Evolutionary conservation across 768 basidiomycete genomes (phyloP).

Genomic region (Cyathus striatus): DNA sequence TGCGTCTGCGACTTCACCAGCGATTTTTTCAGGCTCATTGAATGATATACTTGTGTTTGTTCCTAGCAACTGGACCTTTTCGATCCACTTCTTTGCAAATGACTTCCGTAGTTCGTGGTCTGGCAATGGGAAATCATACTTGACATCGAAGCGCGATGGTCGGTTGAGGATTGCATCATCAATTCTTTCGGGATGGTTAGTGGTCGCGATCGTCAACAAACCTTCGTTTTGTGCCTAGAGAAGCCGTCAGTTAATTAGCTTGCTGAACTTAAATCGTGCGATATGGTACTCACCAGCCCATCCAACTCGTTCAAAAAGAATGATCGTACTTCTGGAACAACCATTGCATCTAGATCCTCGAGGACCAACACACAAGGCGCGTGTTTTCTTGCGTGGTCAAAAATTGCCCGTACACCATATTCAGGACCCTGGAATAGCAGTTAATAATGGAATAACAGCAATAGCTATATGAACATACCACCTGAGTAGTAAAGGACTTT

Average conservation of each 20-base stretch:
- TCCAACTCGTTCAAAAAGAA: background rate
- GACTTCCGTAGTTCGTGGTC: background rate
- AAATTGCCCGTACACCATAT: background rate
- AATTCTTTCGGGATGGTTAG: background rate
- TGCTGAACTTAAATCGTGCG: too few species aligned
- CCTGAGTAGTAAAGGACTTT: background rate
- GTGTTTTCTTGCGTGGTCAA: background rate
- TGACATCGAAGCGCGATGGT: background rate
- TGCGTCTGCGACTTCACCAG: background rate
- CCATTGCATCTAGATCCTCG: conserved; percentile 1
- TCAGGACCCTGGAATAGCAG: background rate
- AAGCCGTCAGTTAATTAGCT: too few species aligned
- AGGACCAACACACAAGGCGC: background rate
- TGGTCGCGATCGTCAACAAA: background rate
- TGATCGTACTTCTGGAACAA: background rate
- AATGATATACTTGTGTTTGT: background rate
- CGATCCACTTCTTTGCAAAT: background rate
- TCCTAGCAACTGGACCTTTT: background rate
- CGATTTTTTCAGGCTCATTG: background rate
- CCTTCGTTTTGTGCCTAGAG: background rate
- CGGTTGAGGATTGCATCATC: background rate
- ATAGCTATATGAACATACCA: background rate
- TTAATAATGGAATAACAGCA: background rate
- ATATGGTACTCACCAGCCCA: background rate
- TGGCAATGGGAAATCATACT: background rate